phyloP scores from a whole-genome alignment of 2,329 filamentous ascomycete species.

The Lasiodiplodia citricola region DNA sequence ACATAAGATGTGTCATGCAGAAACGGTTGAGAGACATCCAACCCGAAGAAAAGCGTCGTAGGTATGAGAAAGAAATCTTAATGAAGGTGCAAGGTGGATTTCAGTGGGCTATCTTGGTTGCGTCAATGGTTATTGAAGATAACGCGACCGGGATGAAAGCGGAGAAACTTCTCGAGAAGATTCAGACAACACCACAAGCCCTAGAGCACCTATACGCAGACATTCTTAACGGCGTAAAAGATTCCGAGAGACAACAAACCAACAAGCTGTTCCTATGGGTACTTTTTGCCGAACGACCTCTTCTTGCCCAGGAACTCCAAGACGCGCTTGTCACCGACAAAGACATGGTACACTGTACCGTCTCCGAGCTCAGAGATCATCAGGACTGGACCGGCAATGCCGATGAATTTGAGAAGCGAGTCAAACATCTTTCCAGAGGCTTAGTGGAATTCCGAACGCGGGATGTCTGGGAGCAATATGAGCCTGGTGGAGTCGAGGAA shows the following conservation, averaged over 20 bases:
- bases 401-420: constrained; percentile 26
- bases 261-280: constrained; percentile 21
- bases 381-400: not conserved
- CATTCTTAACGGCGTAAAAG: not conserved
- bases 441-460: constrained; percentile 28
- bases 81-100: not conserved
- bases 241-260: not conserved
- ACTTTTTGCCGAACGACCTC: not conserved
- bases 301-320: constrained; percentile 30
- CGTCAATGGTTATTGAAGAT: not conserved
- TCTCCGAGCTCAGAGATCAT: not conserved
- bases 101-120: constrained; percentile 1
- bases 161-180: not conserved
- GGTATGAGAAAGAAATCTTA: not conserved
- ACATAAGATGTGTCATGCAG: not conserved
- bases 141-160: not conserved
- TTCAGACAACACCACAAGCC: not conserved
- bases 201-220: not conserved
- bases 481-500: constrained; percentile 24
- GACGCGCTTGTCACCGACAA: constrained; percentile 29
- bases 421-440: constrained; percentile 29
- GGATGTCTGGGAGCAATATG: constrained; percentile 29
- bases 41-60: not conserved
- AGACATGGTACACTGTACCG: constrained; percentile 24
- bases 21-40: not conserved